Evolutionary conservation across 371 early-diverging fungal species (phyloP).

Genomic region (Batkoa obscura): DNA sequence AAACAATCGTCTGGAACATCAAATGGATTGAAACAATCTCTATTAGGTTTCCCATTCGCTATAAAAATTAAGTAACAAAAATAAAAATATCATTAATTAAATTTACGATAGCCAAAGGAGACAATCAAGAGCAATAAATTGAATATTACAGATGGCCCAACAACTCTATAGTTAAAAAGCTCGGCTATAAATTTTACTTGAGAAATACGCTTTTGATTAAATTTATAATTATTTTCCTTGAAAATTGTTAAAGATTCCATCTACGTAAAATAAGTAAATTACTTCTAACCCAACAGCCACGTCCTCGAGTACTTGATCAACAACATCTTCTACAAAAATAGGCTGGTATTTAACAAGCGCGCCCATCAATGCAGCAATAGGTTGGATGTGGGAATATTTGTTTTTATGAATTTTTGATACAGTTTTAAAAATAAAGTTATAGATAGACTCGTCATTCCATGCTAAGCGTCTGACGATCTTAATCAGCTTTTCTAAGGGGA

Average conservation of each 20-base stretch:
- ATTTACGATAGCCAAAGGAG: conserved; percentile 61
- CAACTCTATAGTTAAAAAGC: conserved; percentile 67
- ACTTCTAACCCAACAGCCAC: conserved; percentile 73
- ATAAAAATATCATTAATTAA: not conserved
- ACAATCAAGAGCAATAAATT: conserved; percentile 67
- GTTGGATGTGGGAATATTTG: conserved; percentile 64
- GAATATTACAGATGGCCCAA: conserved; percentile 63
- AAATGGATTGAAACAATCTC: conserved; percentile 34
- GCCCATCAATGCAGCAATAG: conserved; percentile 59
- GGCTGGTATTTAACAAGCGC: conserved; percentile 64
- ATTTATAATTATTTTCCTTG: conserved; percentile 59
- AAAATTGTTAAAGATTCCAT: not conserved
- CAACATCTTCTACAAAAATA: conserved; percentile 64
- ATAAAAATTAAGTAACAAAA: conserved; percentile 5
- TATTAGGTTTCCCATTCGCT: conserved; percentile 54
- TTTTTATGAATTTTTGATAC: conserved; percentile 78
- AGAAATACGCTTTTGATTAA: conserved; percentile 76
- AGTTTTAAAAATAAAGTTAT: conserved; percentile 16
- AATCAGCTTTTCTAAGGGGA: conserved; percentile 39
- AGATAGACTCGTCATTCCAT: conserved; percentile 42
- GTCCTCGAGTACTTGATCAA: conserved; percentile 76
- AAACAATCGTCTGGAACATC: conserved; percentile 85
- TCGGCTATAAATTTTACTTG: conserved; percentile 74
- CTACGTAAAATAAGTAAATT: not conserved
- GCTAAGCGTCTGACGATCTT: conserved; percentile 67